Percentiles rank a stretch among this genome's conserved stretches.
These are phyloP conservation scores for Venturiaceae sp. DNA, from an alignment of 2,329 filamentous ascomycete genomes.

Conservation along the genomic window DNA sequence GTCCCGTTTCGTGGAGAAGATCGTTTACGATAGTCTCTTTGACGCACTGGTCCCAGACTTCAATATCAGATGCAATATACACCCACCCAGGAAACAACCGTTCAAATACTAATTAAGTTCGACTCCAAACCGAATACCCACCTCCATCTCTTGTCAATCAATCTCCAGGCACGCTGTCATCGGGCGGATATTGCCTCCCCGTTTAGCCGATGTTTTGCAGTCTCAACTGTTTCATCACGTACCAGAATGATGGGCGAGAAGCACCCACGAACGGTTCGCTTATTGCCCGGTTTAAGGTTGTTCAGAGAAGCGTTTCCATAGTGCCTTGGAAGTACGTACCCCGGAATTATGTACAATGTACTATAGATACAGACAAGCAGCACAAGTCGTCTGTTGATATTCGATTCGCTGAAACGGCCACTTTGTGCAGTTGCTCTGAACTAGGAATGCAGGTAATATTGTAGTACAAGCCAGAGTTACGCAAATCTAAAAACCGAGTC, in stretches of 20 bases:
- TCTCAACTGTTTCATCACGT: not conserved
- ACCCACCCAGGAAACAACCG: not conserved
- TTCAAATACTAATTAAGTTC: not conserved
- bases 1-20: not conserved
- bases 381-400: not conserved
- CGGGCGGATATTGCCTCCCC: not conserved
- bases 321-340: not conserved
- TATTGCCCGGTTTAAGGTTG: not conserved
- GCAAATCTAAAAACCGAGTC: not conserved
- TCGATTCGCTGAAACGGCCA: not conserved
- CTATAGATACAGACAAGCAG: not conserved
- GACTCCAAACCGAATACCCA: not conserved
- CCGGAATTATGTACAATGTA: not conserved
- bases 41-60: not conserved
- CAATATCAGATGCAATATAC: not conserved
- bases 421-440: not conserved
- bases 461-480: not conserved
- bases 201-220: not conserved
- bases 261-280: not conserved
- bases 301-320: not conserved
- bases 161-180: not conserved
- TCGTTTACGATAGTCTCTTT: not conserved
- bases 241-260: not conserved
- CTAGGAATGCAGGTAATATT: not conserved
- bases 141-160: not conserved